These are phyloP conservation scores for Brasenia schreberi DNA, from an alignment of 164 flowering plant genomes.

Conservation along the genomic window DNA sequence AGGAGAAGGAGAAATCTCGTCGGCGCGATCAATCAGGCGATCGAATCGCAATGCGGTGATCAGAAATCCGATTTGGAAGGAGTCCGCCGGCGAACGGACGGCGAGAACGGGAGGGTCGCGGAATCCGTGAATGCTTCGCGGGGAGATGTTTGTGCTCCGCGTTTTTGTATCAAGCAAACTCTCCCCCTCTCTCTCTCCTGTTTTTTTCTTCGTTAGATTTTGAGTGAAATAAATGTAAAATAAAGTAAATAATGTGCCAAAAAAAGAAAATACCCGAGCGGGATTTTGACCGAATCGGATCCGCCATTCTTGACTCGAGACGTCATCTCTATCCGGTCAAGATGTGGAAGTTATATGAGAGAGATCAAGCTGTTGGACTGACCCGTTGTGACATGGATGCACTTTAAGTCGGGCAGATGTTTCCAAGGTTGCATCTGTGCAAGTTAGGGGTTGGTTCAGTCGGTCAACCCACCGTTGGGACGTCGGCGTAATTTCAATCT, in stretches of 20 bases:
- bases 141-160: background rate
- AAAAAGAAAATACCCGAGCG: background rate
- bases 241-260: background rate
- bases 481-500: no score
- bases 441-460: no score
- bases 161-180: background rate
- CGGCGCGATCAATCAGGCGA: background rate
- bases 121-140: background rate
- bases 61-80: background rate
- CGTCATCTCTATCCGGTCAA: background rate
- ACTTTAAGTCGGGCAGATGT: no score
- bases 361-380: no score
- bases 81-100: background rate
- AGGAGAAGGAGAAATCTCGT: background rate
- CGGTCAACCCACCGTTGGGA: no score
- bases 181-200: background rate
- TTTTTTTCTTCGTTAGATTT: no score
- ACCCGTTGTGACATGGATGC: no score
- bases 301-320: background rate
- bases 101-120: background rate
- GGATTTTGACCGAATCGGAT: background rate
- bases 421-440: no score
- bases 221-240: background rate
- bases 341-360: no score
- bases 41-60: background rate